Evolutionary conservation across 1,284 basidiomycete species (phyloP).

Genomic region (Agaricales sp.): DNA sequence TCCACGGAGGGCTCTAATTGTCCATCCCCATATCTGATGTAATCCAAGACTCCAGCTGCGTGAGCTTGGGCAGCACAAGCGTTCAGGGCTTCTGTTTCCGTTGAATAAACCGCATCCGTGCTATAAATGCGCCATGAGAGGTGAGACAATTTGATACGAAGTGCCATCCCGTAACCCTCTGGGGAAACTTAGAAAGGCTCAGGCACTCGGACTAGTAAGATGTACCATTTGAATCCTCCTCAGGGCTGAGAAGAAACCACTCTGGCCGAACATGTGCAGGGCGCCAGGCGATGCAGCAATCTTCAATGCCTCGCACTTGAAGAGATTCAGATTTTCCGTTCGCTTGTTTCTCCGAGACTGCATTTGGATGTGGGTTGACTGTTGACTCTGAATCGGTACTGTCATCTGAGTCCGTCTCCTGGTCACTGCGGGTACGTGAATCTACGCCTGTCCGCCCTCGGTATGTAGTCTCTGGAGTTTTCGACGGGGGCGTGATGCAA

Average conservation of each 20-base stretch:
- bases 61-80: not conserved
- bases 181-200: too few species aligned
- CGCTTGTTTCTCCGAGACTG: too few species aligned
- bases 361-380: too few species aligned
- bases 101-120: not conserved
- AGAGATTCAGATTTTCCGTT: too few species aligned
- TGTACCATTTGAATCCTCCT: too few species aligned
- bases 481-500: not conserved
- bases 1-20: not conserved
- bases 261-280: not conserved
- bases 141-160: not conserved
- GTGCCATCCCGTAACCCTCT: not conserved
- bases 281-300: not conserved
- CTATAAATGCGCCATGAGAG: not conserved
- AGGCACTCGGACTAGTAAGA: too few species aligned
- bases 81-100: not conserved
- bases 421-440: too few species aligned
- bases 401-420: too few species aligned
- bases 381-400: too few species aligned
- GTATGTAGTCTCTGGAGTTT: not conserved
- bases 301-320: not conserved
- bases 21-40: not conserved
- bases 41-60: not conserved
- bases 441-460: too few species aligned
- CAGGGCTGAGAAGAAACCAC: too few species aligned